phyloP scores from a whole-genome alignment of 371 early-diverging fungal species.

The Amoeboaphelidium protococcarum region DNA sequence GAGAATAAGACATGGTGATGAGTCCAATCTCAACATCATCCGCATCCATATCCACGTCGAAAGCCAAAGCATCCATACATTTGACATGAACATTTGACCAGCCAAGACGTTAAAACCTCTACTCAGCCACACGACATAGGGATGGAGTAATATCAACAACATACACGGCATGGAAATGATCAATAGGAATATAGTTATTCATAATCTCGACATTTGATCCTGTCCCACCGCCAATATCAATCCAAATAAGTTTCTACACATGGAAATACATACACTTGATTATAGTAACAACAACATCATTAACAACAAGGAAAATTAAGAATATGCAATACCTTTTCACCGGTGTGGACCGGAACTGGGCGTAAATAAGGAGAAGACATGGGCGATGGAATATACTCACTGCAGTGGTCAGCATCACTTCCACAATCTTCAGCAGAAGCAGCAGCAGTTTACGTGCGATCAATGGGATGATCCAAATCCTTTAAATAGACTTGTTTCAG shows the following conservation, averaged over 20 bases:
- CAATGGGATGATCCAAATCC: background rate
- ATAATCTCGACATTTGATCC: constrained; percentile 62
- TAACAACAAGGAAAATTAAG: too few species aligned
- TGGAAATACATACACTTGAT: constrained; percentile 6
- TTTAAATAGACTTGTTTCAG: constrained; percentile 13
- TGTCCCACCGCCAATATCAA: constrained; percentile 63
- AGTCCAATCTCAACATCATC: constrained; percentile 32
- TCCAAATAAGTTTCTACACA: constrained; percentile 22
- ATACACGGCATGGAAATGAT: constrained; percentile 42
- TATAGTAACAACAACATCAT: constrained; percentile 11
- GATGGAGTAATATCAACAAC: constrained; percentile 61
- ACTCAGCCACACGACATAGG: constrained; percentile 42
- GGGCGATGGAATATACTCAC: background rate
- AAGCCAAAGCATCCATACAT: constrained; percentile 45
- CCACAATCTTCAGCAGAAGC: background rate
- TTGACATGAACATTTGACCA: constrained; percentile 52
- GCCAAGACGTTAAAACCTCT: constrained; percentile 35
- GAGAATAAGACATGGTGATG: constrained; percentile 60
- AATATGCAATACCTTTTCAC: too few species aligned
- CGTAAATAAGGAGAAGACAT: background rate
- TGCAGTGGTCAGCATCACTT: too few species aligned
- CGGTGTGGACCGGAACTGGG: background rate
- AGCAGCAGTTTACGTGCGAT: background rate
- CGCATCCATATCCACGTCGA: constrained; percentile 24
- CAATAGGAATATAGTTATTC: constrained; percentile 38